These are phyloP conservation scores for Grosmannia serpens DNA, from an alignment of 2,329 filamentous ascomycete genomes.

Conservation along the genomic window DNA sequence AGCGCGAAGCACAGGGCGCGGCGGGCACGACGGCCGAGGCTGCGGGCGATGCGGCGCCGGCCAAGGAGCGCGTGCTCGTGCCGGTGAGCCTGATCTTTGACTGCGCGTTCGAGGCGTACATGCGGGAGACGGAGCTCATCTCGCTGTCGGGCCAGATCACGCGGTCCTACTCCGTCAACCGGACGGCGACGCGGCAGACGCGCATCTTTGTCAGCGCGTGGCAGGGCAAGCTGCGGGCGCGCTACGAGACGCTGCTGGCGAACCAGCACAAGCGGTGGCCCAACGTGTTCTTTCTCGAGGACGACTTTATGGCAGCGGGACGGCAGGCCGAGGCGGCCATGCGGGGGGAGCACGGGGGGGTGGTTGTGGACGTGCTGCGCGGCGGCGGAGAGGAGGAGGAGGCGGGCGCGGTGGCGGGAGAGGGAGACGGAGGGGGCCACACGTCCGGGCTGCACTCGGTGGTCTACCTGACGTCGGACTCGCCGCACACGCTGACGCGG, in stretches of 20 bases:
- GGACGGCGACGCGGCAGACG: constrained; percentile 50
- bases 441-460: constrained; percentile 29
- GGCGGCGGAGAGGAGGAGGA: constrained; percentile 12
- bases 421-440: constrained; percentile 12
- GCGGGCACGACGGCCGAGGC: constrained; percentile 30
- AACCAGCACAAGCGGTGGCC: constrained; percentile 71
- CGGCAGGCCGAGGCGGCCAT: constrained; percentile 57
- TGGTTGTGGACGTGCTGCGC: constrained; percentile 46
- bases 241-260: constrained; percentile 66
- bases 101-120: constrained; percentile 83
- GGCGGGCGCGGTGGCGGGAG: constrained; percentile 8
- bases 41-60: constrained; percentile 20
- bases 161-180: constrained; percentile 81
- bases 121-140: constrained; percentile 75
- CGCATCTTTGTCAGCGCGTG: constrained; percentile 73
- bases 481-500: constrained; percentile 68
- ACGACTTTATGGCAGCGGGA: constrained; percentile 62
- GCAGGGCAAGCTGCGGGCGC: constrained; percentile 58
- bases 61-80: constrained; percentile 21
- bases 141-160: constrained; percentile 78
- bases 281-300: constrained; percentile 59
- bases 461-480: constrained; percentile 86
- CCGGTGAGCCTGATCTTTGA: constrained; percentile 78
- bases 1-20: constrained; percentile 31
- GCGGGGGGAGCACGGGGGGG: constrained; percentile 42